phyloP scores from a whole-genome alignment of 192 early-diverging fungal genomes.

The Gaertneriomyces semiglobifer region DNA sequence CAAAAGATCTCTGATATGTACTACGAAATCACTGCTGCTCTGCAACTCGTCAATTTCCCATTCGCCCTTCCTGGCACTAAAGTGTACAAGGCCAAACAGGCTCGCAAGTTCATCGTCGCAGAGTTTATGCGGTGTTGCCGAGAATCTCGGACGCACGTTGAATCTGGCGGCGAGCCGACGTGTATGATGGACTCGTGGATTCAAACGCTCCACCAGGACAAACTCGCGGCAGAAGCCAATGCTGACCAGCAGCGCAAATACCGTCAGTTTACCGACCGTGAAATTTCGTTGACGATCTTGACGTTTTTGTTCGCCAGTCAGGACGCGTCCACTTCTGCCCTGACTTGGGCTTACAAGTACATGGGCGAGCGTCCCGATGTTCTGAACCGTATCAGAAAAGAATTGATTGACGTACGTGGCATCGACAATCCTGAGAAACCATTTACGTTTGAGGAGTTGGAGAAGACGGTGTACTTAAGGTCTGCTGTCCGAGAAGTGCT shows the following conservation, averaged over 20 bases:
- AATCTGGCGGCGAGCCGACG: constrained; percentile 1
- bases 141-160: constrained; percentile 11
- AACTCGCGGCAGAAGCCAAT: background rate
- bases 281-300: constrained; percentile 41
- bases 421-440: background rate
- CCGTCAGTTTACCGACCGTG: constrained; percentile 36
- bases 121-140: constrained; percentile 22
- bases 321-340: constrained; percentile 45
- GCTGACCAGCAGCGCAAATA: constrained; percentile 26
- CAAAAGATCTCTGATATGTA: constrained; percentile 38
- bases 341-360: constrained; percentile 46
- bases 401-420: constrained; percentile 23
- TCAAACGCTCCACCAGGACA: too few relatives aligned
- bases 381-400: constrained; percentile 32
- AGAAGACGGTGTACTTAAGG: background rate
- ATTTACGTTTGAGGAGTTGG: background rate
- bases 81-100: constrained; percentile 41
- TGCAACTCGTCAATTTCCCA: constrained; percentile 47
- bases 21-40: constrained; percentile 45
- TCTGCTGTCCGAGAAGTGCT: background rate
- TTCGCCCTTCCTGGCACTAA: constrained; percentile 44
- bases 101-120: constrained; percentile 43
- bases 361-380: constrained; percentile 46
- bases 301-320: constrained; percentile 47
- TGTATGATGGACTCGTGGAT: too few relatives aligned